phyloP scores from a whole-genome alignment of 228 moss, liverwort and hornwort species.

The Sphagnum fallax region DNA sequence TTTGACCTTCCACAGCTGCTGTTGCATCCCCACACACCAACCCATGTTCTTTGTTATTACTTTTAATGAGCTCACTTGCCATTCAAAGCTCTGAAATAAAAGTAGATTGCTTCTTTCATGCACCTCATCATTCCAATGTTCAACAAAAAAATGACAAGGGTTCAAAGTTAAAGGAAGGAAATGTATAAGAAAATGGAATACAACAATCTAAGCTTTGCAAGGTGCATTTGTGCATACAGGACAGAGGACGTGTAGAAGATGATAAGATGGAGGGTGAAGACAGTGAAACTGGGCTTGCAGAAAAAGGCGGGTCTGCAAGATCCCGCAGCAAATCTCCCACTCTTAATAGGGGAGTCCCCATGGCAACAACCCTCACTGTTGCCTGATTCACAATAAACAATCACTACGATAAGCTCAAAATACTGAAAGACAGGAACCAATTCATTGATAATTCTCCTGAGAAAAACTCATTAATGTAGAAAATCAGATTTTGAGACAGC shows the following conservation, averaged over 20 bases:
- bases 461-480: no score
- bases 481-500: no score
- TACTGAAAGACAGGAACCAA: no score
- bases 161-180: background rate
- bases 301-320: slow-evolving; percentile 11
- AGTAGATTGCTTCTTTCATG: background rate
- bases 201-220: background rate
- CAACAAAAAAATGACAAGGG: background rate
- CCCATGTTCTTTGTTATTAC: slow-evolving; percentile 5
- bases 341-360: slow-evolving; percentile 27
- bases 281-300: slow-evolving; percentile 2
- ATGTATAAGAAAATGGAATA: background rate
- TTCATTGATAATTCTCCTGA: no score
- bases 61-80: background rate
- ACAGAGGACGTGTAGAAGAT: background rate
- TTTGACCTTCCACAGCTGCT: slow-evolving; percentile 9
- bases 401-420: no score
- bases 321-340: slow-evolving; percentile 39
- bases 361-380: background rate
- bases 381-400: no score
- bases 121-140: background rate
- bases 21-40: background rate
- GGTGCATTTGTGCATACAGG: slow-evolving; percentile 6
- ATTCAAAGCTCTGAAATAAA: background rate
- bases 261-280: slow-evolving; percentile 2